Percentiles rank a stretch among this genome's conserved stretches.
Conservation (phyloP, 108 stramenopile genomes). For the Skeletonema grethae region DNA sequence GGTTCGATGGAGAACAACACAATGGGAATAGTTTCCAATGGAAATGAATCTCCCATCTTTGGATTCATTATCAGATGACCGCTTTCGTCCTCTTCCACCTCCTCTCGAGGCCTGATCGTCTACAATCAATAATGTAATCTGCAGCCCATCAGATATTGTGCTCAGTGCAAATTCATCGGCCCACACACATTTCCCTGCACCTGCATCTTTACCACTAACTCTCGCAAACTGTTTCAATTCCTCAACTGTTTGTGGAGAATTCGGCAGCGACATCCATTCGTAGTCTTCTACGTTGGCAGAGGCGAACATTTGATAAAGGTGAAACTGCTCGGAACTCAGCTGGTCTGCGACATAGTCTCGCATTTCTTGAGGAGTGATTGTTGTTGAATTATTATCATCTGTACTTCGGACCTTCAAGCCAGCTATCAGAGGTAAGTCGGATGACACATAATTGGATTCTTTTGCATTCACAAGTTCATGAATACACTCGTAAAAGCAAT, state of each 20-base stretch:
- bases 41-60: slow-evolving; percentile 37
- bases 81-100: slow-evolving; percentile 6
- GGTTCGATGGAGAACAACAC: slow-evolving; percentile 42
- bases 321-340: slow-evolving; percentile 27
- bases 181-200: slow-evolving; percentile 44
- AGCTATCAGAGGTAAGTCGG: slow-evolving; percentile 1
- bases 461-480: slow-evolving; percentile 13
- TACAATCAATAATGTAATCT: slow-evolving; percentile 39
- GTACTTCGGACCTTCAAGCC: background rate
- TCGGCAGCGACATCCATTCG: slow-evolving; percentile 18
- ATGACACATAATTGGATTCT: background rate
- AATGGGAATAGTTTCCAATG: slow-evolving; percentile 23
- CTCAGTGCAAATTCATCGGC: slow-evolving; percentile 48
- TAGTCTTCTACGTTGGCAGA: slow-evolving; percentile 32
- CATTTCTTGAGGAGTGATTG: slow-evolving; percentile 14
- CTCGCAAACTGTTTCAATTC: slow-evolving; percentile 31
- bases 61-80: slow-evolving; percentile 3
- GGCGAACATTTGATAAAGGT: slow-evolving; percentile 37
- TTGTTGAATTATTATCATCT: background rate
- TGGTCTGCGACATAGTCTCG: slow-evolving; percentile 39
- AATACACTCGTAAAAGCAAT: slow-evolving; percentile 49
- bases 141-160: slow-evolving; percentile 36
- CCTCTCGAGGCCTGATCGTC: slow-evolving; percentile 41
- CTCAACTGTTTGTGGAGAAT: slow-evolving; percentile 20
- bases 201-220: slow-evolving; percentile 22